Percentiles rank a stretch among this genome's conserved stretches.
Evolutionary conservation across 352 stramenopile species (phyloP).

Genomic region (Phytophthora lateralis): DNA sequence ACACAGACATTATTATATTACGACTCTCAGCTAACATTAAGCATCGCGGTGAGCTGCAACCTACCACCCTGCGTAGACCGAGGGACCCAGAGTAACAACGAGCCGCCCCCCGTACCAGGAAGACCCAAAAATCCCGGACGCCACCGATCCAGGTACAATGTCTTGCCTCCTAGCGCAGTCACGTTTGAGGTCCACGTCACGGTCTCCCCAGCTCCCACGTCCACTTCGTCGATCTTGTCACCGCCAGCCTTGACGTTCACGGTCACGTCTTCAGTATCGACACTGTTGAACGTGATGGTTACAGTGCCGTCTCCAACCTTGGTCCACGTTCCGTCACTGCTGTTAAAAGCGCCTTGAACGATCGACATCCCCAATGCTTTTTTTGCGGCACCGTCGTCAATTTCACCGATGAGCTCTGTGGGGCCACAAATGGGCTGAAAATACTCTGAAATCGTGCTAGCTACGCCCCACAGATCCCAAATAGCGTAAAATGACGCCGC

Average conservation of each 20-base stretch:
- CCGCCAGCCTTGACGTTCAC: constrained; percentile 49
- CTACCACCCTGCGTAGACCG: constrained; percentile 28
- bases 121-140: constrained; percentile 39
- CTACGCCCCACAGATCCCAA: constrained; percentile 38
- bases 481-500: constrained; percentile 32
- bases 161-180: constrained; percentile 36
- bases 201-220: constrained; percentile 29
- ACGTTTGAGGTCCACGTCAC: constrained; percentile 32
- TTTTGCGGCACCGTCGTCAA: constrained; percentile 37
- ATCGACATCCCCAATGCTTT: constrained; percentile 34
- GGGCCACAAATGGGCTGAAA: constrained; percentile 47
- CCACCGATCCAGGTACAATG: constrained; percentile 49
- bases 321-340: constrained; percentile 38
- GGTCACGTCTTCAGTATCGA: constrained; percentile 40
- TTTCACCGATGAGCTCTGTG: constrained; percentile 40
- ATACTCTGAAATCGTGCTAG: constrained; percentile 33
- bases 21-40: constrained; percentile 2
- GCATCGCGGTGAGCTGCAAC: constrained; percentile 8
- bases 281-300: constrained; percentile 39
- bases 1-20: no score
- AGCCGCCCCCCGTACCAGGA: constrained; percentile 36
- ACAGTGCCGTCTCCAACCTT: constrained; percentile 37
- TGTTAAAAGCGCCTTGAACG: constrained; percentile 34
- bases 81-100: constrained; percentile 43
- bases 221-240: constrained; percentile 36